Evolutionary conservation across 805 yeast species (phyloP).

Genomic region (Wickerhamiella bombiphila): DNA sequence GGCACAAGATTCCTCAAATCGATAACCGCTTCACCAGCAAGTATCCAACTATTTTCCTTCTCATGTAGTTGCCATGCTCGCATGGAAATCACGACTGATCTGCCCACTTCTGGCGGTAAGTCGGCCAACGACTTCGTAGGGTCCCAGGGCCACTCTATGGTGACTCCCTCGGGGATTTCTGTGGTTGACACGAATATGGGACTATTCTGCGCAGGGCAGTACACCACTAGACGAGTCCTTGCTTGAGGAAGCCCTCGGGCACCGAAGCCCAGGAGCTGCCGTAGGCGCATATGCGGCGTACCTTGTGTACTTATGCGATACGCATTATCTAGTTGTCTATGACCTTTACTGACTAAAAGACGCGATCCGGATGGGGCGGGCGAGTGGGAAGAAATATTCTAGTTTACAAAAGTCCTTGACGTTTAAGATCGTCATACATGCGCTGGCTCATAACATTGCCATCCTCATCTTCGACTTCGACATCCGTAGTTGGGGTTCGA

Average conservation of each 20-base stretch:
- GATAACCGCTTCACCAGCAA: constrained; percentile 5
- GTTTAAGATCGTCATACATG: constrained; percentile 71
- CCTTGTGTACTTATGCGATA: no score
- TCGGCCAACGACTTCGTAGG: not conserved
- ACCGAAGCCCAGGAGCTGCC: constrained; percentile 3
- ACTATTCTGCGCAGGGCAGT: constrained; percentile 7
- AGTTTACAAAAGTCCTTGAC: constrained; percentile 60
- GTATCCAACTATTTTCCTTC: constrained; percentile 3
- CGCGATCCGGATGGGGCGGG: no score
- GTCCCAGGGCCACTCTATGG: not conserved
- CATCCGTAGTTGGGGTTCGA: constrained; percentile 30
- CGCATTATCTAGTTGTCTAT: no score
- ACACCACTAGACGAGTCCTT: constrained; percentile 9
- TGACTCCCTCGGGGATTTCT: not conserved
- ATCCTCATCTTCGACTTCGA: constrained; percentile 81
- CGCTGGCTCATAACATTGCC: constrained; percentile 84
- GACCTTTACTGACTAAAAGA: no score
- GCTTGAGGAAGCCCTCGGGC: not conserved
- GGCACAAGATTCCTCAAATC: constrained; percentile 9
- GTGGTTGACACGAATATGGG: constrained; percentile 14
- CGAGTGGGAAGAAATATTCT: not conserved
- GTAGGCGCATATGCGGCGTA: constrained; percentile 4
- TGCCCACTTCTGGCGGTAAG: not conserved
- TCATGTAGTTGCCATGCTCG: not conserved
- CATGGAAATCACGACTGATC: not conserved